These are phyloP conservation scores for Turritis glabra DNA, from an alignment of 345 rosid genomes.

Conservation along the genomic window DNA sequence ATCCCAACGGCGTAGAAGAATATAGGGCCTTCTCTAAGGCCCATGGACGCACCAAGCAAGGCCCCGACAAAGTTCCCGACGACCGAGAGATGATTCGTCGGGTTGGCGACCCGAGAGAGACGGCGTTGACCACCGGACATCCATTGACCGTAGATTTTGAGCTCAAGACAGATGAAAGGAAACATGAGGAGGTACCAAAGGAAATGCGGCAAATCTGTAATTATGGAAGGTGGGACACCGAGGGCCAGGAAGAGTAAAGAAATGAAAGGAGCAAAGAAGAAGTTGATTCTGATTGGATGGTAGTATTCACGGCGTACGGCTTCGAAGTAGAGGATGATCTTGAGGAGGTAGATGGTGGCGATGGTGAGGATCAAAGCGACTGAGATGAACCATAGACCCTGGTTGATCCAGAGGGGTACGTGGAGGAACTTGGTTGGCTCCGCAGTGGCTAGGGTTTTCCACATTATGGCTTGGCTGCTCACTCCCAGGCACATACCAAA, in stretches of 20 bases:
- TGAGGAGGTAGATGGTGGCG: slow-evolving; percentile 53
- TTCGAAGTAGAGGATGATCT: slow-evolving; percentile 65
- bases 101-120: slow-evolving; percentile 83
- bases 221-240: slow-evolving; percentile 61
- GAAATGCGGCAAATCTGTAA: slow-evolving; percentile 38
- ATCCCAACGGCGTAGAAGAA: slow-evolving; percentile 79
- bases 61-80: slow-evolving; percentile 92
- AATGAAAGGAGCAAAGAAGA: slow-evolving; percentile 90
- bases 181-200: slow-evolving; percentile 85
- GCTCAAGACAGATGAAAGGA: slow-evolving; percentile 69
- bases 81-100: slow-evolving; percentile 74
- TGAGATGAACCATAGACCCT: slow-evolving; percentile 60
- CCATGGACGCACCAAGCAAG: slow-evolving; percentile 78
- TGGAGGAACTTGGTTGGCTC: slow-evolving; percentile 65
- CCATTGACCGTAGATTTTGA: slow-evolving; percentile 89
- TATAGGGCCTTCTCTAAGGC: slow-evolving; percentile 79
- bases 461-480: slow-evolving; percentile 86
- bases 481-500: slow-evolving; percentile 91
- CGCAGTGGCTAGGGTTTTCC: slow-evolving; percentile 69
- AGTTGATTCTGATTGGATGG: slow-evolving; percentile 83
- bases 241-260: slow-evolving; percentile 71
- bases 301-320: slow-evolving; percentile 84
- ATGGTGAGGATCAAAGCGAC: slow-evolving; percentile 49
- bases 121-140: slow-evolving; percentile 88
- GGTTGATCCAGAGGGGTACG: slow-evolving; percentile 46